Conservation (phyloP, 2,329 filamentous ascomycete species). For the Diaporthe humulicola region DNA sequence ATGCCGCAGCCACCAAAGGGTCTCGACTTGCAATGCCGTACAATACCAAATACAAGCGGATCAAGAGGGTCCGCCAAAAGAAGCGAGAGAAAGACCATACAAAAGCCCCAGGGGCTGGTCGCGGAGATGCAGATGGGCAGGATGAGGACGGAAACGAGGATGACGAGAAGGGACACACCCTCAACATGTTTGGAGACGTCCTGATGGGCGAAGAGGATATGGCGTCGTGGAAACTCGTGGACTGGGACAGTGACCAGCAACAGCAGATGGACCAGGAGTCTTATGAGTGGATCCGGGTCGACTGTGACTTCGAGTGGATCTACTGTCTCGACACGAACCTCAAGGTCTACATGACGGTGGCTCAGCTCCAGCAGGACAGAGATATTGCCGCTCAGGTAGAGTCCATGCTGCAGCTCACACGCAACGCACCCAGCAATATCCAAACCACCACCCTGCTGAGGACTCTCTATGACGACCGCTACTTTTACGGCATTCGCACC, state of each 20-base stretch:
- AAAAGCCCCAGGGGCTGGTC: constrained; percentile 66
- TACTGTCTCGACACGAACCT: constrained; percentile 85
- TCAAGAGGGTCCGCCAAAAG: constrained; percentile 81
- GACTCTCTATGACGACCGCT: constrained; percentile 90
- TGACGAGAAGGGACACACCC: constrained; percentile 72
- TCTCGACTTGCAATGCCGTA: constrained; percentile 94
- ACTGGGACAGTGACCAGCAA: constrained; percentile 93
- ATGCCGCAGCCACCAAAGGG: constrained; percentile 72
- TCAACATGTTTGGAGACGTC: constrained; percentile 94
- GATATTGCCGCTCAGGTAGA: constrained; percentile 92
- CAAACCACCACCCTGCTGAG: constrained; percentile 90
- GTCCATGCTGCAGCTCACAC: constrained; percentile 80
- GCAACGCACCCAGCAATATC: constrained; percentile 78
- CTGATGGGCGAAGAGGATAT: constrained; percentile 87
- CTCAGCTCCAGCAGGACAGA: constrained; percentile 95
- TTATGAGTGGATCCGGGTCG: constrained; percentile 98
- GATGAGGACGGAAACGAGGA: constrained; percentile 74
- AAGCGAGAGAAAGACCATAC: constrained; percentile 81
- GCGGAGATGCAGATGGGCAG: constrained; percentile 60
- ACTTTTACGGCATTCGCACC: constrained; percentile 92
- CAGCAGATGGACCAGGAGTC: constrained; percentile 94
- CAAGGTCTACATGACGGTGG: constrained; percentile 97
- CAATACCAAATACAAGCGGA: constrained; percentile 98
- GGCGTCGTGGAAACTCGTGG: constrained; percentile 84
- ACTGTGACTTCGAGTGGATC: constrained; percentile 98